Evolutionary conservation across 2,329 filamentous ascomycete genomes (phyloP).

Genomic region (Alternaria brassicae): DNA sequence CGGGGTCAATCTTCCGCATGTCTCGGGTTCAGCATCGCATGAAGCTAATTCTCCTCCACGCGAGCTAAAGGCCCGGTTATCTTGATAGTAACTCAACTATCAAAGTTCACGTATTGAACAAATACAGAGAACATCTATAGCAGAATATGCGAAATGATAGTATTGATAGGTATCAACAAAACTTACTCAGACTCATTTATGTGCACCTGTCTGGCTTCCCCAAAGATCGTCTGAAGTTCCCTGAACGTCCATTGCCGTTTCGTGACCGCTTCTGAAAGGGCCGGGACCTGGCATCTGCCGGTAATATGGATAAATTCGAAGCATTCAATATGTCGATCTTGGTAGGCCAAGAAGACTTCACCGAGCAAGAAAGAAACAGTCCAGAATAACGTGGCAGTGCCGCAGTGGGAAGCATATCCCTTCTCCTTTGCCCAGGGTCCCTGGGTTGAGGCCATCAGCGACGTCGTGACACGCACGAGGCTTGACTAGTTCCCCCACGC

Average conservation of each 20-base stretch:
- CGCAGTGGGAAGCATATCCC: constrained; percentile 3
- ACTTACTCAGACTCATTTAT: neutral
- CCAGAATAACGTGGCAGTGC: constrained; percentile 13
- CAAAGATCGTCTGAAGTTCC: neutral
- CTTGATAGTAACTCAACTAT: neutral
- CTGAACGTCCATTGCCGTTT: neutral
- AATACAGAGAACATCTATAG: neutral
- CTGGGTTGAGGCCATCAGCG: constrained; percentile 6
- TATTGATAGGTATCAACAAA: neutral
- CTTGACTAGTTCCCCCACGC: neutral
- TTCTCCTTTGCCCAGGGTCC: neutral
- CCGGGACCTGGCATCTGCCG: constrained; percentile 5
- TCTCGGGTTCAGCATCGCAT: constrained; percentile 3
- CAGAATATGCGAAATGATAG: neutral
- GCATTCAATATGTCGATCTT: constrained; percentile 14
- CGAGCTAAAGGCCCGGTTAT: neutral
- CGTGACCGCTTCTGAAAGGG: constrained; percentile 5
- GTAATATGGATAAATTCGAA: constrained; percentile 20
- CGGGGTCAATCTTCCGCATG: neutral
- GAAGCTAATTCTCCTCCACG: neutral
- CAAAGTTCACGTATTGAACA: neutral
- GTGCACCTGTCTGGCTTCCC: neutral
- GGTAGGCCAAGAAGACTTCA: neutral
- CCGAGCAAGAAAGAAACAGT: neutral
- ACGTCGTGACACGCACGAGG: neutral